Percentiles rank a stretch among this genome's conserved stretches.
Conservation (phyloP, 2,329 filamentous ascomycete genomes). For the Ambrosiella cleistominuta region DNA sequence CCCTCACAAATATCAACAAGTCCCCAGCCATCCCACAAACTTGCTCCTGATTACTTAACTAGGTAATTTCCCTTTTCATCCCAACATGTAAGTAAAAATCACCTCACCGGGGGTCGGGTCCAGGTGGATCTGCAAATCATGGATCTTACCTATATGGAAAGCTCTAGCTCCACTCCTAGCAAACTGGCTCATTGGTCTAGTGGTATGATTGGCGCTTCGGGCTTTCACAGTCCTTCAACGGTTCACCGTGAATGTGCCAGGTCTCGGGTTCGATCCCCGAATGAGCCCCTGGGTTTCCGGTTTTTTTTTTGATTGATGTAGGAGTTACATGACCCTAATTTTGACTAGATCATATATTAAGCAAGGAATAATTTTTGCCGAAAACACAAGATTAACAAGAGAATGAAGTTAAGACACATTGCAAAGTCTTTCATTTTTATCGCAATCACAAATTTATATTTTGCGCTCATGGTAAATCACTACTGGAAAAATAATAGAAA, state of each 20-base stretch:
- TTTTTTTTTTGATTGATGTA: neutral
- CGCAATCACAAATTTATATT: neutral
- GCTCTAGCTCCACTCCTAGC: neutral
- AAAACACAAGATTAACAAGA: too few relatives aligned
- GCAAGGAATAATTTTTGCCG: too few relatives aligned
- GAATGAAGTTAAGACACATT: too few relatives aligned
- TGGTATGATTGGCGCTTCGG: constrained; percentile 13
- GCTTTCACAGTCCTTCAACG: constrained; percentile 8
- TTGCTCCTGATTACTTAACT: neutral
- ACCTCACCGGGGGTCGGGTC: too few relatives aligned
- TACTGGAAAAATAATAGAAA: too few relatives aligned
- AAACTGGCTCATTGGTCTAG: constrained; percentile 15
- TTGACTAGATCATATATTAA: too few relatives aligned
- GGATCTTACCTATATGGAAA: neutral
- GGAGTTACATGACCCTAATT: neutral
- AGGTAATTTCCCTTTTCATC: neutral
- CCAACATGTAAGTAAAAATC: neutral
- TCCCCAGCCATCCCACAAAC: too few relatives aligned
- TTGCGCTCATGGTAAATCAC: neutral
- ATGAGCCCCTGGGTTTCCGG: neutral
- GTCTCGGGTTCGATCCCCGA: constrained; percentile 12
- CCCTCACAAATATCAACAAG: too few relatives aligned
- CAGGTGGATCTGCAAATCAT: neutral
- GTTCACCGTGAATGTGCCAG: constrained; percentile 9
- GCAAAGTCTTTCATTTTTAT: too few relatives aligned